These are phyloP conservation scores for Eruca vesicaria DNA, from an alignment of 441 rosid species.

Conservation along the genomic window DNA sequence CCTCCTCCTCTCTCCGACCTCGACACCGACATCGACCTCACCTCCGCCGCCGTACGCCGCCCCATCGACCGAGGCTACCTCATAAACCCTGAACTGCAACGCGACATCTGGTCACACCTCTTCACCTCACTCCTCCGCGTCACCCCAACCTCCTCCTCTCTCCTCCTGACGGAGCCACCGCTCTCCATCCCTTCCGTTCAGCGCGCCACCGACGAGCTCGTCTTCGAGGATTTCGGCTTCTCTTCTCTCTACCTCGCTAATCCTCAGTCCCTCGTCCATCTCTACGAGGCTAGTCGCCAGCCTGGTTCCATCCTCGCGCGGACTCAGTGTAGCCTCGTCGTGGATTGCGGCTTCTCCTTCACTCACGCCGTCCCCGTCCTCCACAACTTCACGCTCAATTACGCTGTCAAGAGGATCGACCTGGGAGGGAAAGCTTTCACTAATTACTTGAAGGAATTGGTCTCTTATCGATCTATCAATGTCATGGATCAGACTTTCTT, in stretches of 20 bases:
- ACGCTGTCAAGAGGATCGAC: slow-evolving; percentile 82
- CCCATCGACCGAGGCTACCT: slow-evolving; percentile 96
- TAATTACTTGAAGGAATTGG: slow-evolving; percentile 83
- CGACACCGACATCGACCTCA: slow-evolving; percentile 50
- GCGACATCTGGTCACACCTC: slow-evolving; percentile 88
- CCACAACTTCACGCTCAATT: slow-evolving; percentile 65
- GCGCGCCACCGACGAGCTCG: slow-evolving; percentile 78
- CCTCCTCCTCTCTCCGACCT: slow-evolving; percentile 33
- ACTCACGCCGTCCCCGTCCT: slow-evolving; percentile 88
- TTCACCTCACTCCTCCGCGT: slow-evolving; percentile 63
- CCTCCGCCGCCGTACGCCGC: slow-evolving; percentile 91
- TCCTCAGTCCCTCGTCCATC: slow-evolving; percentile 74
- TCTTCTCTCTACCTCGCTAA: slow-evolving; percentile 62
- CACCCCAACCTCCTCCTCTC: slow-evolving; percentile 52
- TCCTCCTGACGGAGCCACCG: slow-evolving; percentile 78
- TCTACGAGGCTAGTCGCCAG: slow-evolving; percentile 71
- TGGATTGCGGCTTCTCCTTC: slow-evolving; percentile 94
- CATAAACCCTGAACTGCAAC: slow-evolving; percentile 80
- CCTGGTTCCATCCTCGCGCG: slow-evolving; percentile 57
- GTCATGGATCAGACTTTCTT: slow-evolving; percentile 86
- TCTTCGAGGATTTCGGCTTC: slow-evolving; percentile 88
- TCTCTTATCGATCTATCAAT: slow-evolving; percentile 77
- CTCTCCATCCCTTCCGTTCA: slow-evolving; percentile 72
- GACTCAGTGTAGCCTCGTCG: slow-evolving; percentile 78
- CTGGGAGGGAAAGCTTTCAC: slow-evolving; percentile 94